These are phyloP conservation scores for Wallemia hederae DNA, from an alignment of 1,284 basidiomycete genomes.

Conservation along the genomic window DNA sequence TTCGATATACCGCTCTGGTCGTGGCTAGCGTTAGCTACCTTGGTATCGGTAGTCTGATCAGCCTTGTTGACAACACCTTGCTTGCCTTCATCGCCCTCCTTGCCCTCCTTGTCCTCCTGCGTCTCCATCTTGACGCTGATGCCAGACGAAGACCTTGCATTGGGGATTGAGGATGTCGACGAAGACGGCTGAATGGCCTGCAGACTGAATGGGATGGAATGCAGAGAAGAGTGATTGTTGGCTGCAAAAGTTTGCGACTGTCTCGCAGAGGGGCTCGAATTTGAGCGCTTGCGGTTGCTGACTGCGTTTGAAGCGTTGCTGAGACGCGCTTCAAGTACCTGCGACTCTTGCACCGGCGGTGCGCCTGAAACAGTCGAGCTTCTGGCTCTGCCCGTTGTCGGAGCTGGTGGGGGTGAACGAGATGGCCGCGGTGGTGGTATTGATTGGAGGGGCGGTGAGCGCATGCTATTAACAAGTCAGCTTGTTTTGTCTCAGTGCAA, in stretches of 20 bases:
- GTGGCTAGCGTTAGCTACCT: background rate
- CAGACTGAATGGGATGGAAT: background rate
- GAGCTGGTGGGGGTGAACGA: background rate
- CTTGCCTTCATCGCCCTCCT: too few relatives aligned
- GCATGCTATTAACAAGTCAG: too few relatives aligned
- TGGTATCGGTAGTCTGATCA: background rate
- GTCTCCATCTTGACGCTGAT: background rate
- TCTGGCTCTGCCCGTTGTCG: background rate
- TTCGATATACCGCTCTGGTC: background rate
- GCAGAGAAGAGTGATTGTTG: background rate
- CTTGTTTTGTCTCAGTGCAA: too few relatives aligned
- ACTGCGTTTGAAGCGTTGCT: background rate
- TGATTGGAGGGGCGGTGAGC: background rate
- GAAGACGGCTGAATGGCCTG: background rate
- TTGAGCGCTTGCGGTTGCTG: background rate
- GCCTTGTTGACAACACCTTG: background rate
- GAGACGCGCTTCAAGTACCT: background rate
- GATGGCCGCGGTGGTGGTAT: background rate
- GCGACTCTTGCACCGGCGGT: background rate
- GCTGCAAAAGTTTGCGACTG: background rate
- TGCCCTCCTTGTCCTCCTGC: too few relatives aligned
- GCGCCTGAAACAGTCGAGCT: background rate
- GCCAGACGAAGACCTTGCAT: background rate
- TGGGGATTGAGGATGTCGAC: background rate
- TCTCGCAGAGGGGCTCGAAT: background rate